Evolutionary conservation across 2,329 filamentous ascomycete species (phyloP).

Genomic region (Aspergillus aculeatus): DNA sequence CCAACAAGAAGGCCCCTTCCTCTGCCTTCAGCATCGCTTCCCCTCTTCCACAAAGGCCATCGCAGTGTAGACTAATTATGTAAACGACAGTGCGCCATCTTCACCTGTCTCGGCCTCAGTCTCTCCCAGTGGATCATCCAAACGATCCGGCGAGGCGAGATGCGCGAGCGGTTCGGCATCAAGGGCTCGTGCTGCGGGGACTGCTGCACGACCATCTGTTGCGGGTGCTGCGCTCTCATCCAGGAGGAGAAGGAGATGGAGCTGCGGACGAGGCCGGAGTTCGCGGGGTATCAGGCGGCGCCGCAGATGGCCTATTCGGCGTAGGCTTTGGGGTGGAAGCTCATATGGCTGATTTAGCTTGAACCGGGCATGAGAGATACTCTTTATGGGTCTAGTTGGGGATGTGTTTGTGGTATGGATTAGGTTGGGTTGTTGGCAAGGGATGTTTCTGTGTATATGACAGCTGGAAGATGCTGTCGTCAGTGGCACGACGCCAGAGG

Average conservation of each 20-base stretch:
- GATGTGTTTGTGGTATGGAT: too few species aligned
- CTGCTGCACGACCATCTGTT: slow-evolving; percentile 18
- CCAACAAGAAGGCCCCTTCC: too few species aligned
- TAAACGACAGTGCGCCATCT: slow-evolving; percentile 7
- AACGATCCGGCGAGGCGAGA: slow-evolving; percentile 17
- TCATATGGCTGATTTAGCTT: neutral
- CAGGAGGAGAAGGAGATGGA: slow-evolving; percentile 25
- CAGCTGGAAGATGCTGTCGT: neutral
- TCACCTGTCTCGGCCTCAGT: slow-evolving; percentile 14
- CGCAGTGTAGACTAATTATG: too few species aligned
- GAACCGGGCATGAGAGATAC: too few species aligned
- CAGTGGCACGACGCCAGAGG: neutral
- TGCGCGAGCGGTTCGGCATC: slow-evolving; percentile 19
- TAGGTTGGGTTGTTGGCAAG: too few species aligned
- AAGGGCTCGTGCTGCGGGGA: slow-evolving; percentile 19
- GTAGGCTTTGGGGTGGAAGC: neutral
- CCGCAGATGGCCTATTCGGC: slow-evolving; percentile 7
- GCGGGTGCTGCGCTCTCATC: slow-evolving; percentile 21
- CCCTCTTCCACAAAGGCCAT: too few species aligned
- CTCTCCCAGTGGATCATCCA: slow-evolving; percentile 21
- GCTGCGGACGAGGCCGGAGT: slow-evolving; percentile 17
- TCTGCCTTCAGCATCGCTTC: neutral
- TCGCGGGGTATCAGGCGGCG: slow-evolving; percentile 10
- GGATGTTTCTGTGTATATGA: too few species aligned
- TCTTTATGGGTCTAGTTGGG: too few species aligned